Percentiles rank a stretch among this genome's conserved stretches.
These are phyloP conservation scores for Beauveria sp. DNA, from an alignment of 2,329 filamentous ascomycete genomes.

Conservation along the genomic window DNA sequence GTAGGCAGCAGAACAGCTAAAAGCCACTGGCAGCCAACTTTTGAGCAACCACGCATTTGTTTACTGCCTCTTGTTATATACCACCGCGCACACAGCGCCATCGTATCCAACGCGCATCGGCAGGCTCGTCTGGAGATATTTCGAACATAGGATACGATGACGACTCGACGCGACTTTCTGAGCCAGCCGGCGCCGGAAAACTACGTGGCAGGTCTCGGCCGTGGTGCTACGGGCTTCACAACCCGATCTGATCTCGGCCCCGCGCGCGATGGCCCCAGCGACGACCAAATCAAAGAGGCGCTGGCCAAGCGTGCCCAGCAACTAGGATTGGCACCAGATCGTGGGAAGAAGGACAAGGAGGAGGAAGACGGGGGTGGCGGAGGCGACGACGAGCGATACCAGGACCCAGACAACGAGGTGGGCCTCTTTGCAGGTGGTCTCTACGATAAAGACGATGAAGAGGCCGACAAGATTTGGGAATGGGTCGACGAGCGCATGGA, in stretches of 20 bases:
- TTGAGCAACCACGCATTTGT: not conserved
- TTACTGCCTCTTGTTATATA: not conserved
- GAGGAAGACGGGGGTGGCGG: slow-evolving; percentile 68
- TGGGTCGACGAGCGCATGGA: slow-evolving; percentile 98
- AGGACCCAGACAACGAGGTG: slow-evolving; percentile 95
- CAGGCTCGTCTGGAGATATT: not conserved
- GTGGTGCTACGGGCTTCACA: slow-evolving; percentile 96
- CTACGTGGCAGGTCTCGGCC: slow-evolving; percentile 91
- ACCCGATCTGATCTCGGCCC: slow-evolving; percentile 95
- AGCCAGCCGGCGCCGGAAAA: slow-evolving; percentile 79
- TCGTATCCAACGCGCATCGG: not conserved
- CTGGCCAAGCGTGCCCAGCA: slow-evolving; percentile 88
- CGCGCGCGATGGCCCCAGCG: slow-evolving; percentile 87
- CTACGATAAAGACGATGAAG: slow-evolving; percentile 96
- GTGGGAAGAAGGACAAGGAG: slow-evolving; percentile 58
- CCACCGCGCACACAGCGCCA: not conserved
- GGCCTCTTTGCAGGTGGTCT: slow-evolving; percentile 91
- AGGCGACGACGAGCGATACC: slow-evolving; percentile 73
- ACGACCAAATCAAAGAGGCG: slow-evolving; percentile 97
- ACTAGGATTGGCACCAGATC: slow-evolving; percentile 61
- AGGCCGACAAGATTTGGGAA: slow-evolving; percentile 92
- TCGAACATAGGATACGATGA: slow-evolving; percentile 31
- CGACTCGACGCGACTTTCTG: slow-evolving; percentile 72
- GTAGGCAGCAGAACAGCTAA: not conserved
- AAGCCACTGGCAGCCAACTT: not conserved